These are phyloP conservation scores for Ephemerocybe angulata DNA, from an alignment of 768 basidiomycete species.

Conservation along the genomic window DNA sequence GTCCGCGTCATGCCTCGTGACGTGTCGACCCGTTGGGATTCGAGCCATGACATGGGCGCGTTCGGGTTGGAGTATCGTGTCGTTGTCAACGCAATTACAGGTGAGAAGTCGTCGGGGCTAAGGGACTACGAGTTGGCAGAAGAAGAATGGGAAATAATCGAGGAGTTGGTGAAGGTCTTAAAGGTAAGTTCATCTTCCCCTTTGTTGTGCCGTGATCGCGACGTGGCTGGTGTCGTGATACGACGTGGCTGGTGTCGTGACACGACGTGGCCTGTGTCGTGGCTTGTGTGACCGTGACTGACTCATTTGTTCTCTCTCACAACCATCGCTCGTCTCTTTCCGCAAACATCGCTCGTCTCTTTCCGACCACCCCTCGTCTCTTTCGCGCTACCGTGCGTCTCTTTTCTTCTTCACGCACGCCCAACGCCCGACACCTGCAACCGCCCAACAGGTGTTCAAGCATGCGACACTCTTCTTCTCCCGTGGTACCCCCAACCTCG, in stretches of 20 bases:
- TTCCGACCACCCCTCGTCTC: no score
- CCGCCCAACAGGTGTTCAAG: not conserved
- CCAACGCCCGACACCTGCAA: no score
- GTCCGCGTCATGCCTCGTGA: constrained; percentile 31
- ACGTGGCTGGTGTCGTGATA: no score
- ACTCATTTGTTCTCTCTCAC: no score
- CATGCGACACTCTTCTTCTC: constrained; percentile 13
- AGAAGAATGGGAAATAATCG: not conserved
- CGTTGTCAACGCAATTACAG: constrained; percentile 18
- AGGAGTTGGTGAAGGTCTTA: not conserved
- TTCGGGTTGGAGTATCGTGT: constrained; percentile 26
- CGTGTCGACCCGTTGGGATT: constrained; percentile 38
- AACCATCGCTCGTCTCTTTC: no score
- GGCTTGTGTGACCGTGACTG: no score
- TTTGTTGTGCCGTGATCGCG: no score
- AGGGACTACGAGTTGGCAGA: not conserved
- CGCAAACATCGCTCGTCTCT: no score
- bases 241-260: no score
- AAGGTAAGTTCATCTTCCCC: not conserved
- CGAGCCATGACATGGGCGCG: constrained; percentile 33
- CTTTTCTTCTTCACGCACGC: no score
- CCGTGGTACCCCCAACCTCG: constrained; percentile 7
- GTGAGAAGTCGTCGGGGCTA: not conserved
- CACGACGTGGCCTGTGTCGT: no score
- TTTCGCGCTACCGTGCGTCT: no score